Base-by-base conservation (phyloP, 768 basidiomycete species). In the Boletus fagicola region DNA sequence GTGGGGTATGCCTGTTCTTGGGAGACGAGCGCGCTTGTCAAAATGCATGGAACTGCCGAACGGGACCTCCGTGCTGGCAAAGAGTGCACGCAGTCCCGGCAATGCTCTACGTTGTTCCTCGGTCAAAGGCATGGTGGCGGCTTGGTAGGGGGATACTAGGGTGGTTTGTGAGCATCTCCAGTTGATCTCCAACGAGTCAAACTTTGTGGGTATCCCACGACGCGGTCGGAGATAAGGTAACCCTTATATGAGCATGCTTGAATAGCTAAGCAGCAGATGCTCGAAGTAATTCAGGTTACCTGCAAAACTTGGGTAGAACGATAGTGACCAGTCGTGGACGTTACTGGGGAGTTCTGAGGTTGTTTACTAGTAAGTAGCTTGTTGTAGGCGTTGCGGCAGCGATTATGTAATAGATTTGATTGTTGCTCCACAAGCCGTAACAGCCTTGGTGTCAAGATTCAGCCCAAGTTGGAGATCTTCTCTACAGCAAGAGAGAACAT, bases 51-150 rank as follows among this genome's bases (percentile, higher is more conserved):
- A 33, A 6, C 15, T 22, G 12, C 53, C 53, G 9, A 58, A n/a
- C 4, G 12, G 1, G 20, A 20, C 5, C 28, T 20, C n/a, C 7
- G 22, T 2, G 28, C 33, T 55, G 42, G 57, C 5, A 8, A 45
- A 45, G 16, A 22, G 12, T 16, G 31, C 49, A 3, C 58, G 58
- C 15, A 56, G 22, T 12, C 6, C 15, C 13, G 36, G 38, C 24
- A 59, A 40, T 5, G 54, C 58, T 39, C 20, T 47, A 13, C 44
- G 40, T 20, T 59, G 58, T 42, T 56, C 49, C 26, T 48, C 49
- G 13, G 58, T 56, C 24, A 59, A 33, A 22, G 58, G 54, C 54
- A 56, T 59, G 30, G n/a, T 49, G 11, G 26, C 4, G 1, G n/a
- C 18, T 13, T n/a, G 28, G 26, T 30, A 26, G 28, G 26, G 38